Conservation (phyloP, 352 stramenopile species). For the Plasmopara viticola region DNA sequence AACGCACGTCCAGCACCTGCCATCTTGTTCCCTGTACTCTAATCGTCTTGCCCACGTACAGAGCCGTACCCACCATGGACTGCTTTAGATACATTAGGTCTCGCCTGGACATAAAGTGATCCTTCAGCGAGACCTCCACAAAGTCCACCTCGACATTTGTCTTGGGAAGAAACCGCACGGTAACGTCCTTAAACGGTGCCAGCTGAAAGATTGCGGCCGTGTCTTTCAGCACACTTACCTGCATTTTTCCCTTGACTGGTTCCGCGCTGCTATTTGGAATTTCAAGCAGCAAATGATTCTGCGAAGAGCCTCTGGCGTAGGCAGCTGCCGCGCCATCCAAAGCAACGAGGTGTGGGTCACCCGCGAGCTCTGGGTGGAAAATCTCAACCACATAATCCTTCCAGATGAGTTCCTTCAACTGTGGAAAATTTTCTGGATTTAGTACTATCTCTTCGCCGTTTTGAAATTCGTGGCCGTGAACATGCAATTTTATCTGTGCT, state of each 20-base stretch:
- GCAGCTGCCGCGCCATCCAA: slow-evolving; percentile 21
- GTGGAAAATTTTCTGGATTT: slow-evolving; percentile 75
- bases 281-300: slow-evolving; percentile 72
- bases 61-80: slow-evolving; percentile 52
- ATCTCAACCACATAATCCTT: slow-evolving; percentile 81
- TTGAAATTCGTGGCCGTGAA: slow-evolving; percentile 80
- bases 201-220: slow-evolving; percentile 67
- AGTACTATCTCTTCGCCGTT: slow-evolving; percentile 74
- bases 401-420: slow-evolving; percentile 54
- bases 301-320: slow-evolving; percentile 30
- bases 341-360: slow-evolving; percentile 13
- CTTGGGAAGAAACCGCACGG: slow-evolving; percentile 77
- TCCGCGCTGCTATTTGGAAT: slow-evolving; percentile 57
- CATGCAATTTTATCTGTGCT: slow-evolving; percentile 71
- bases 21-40: slow-evolving; percentile 65
- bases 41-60: slow-evolving; percentile 78
- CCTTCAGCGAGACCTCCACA: slow-evolving; percentile 87
- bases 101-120: slow-evolving; percentile 90
- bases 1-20: slow-evolving; percentile 89
- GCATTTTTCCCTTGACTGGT: slow-evolving; percentile 69
- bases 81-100: slow-evolving; percentile 86
- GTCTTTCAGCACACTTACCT: slow-evolving; percentile 80
- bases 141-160: slow-evolving; percentile 77
- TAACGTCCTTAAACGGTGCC: slow-evolving; percentile 72
- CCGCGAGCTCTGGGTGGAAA: slow-evolving; percentile 42